Base-by-base conservation (phyloP, 148 eudicot genomes). In the Oxyria digyna region DNA sequence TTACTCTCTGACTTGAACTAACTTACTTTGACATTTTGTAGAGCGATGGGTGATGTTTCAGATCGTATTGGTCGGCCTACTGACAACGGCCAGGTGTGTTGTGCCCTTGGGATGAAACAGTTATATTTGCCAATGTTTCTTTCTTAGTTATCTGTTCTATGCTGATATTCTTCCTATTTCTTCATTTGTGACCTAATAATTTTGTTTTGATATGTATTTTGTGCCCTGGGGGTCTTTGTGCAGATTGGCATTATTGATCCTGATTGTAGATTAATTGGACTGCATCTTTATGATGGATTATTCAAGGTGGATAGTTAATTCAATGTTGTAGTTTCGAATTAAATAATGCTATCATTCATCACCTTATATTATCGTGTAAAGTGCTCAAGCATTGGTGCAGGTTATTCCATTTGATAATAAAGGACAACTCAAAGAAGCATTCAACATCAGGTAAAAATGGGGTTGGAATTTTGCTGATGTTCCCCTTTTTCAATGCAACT, bases 31-130 rank as follows among this genome's bases (percentile, higher is more conserved):
- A 21, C 35, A 52, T 62, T 71, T 27, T 79, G 75, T 83, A 94
- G 98, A 77, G 95, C 97, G 46, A 94, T 87, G 92, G 98, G 98
- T 27, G 97, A 90, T 88, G 97, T 94, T 67, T 94, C 98, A 1
- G 98, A 94, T 85, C 90, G 97, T 67, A 87, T 90, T 48, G 98
- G 98, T 26, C 90, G 97, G 41, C 98, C 97, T 10, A 94, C 98
- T 3, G 98, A 90, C 78, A 90, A 88, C 77, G 97, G 97, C 50
- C 97, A 91, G 96, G 96, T 89, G 64, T 57, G 37, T 18, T 38
- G 41, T 0, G 41, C 9, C 41, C 41, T 10, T 38, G 41, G 41
- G 41, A 38, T 54, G 31, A n/a, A 52, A 29, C 38, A 59, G 18
- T 64, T 35, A 18, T 31, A 41, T 54, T 29, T 62, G 29, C 18